Evolutionary conservation across 2,329 filamentous ascomycete species (phyloP), one percentile per base, ranked within the genome.

Genomic region (Colletotrichum echinochloae): DNA sequence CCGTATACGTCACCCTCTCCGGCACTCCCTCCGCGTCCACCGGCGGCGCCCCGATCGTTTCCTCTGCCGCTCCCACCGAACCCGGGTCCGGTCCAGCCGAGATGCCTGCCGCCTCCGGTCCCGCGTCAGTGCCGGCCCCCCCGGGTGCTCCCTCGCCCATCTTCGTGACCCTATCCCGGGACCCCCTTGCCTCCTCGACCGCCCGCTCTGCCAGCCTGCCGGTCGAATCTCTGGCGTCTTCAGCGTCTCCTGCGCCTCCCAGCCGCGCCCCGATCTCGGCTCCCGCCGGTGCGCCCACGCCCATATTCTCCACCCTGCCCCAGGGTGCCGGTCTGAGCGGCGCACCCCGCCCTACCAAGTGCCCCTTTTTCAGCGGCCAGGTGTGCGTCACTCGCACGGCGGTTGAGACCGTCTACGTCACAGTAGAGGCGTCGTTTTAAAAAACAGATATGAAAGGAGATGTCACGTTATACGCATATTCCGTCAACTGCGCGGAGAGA

Each of bases 1-100:
- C 67, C 51, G 59, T 67, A 44, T 70, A 67, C 51, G 39, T 30
- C 41, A 66, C 63, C n/a, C 55, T 70, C 26, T 70, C 67, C 63
- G 67, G 67, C 35, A 9, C 51, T 49, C 35, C 63, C 41, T 66
- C 33, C 55, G 49, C 46, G 16, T 54, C 66, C 9, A 63, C 48
- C 14, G 48, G 37, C 20, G 35, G 44, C 7, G 20, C 5, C 39
- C 51, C 46, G 16, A 48, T 33, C 41, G 37, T 18, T 14, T 37
- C 41, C 26, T 30, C 48, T 7, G 14, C 55, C 28, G 33, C 37
- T 8, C 14, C 55, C 35, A 11, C 23, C 12, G 49, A 20, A 9
- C 20, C 56, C 23, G 20, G 26, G 8, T 30, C 54, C 14, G 37
- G 16, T 20, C 54, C 60, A 23, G 35, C 16, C 48, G 12, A 30